phyloP scores from a whole-genome alignment of 768 basidiomycete species.

The Russula olivacea region DNA sequence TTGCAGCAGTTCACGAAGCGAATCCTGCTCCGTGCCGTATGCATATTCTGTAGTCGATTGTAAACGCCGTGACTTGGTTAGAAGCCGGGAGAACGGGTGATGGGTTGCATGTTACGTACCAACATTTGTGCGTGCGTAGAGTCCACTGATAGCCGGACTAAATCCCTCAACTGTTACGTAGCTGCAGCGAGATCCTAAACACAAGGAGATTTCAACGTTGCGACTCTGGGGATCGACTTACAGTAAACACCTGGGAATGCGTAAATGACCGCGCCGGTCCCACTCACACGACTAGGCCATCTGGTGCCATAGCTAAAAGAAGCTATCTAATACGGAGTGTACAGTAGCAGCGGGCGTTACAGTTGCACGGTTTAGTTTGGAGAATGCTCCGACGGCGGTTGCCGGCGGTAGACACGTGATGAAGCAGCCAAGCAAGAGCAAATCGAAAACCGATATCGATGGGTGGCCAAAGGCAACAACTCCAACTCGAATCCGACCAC shows the following conservation, averaged over 20 bases:
- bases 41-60: constrained; percentile 8
- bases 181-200: constrained; percentile 19
- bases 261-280: constrained; percentile 47
- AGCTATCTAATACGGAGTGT: too few relatives aligned
- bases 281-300: constrained; percentile 71
- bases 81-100: neutral
- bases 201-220: neutral
- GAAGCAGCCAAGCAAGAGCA: neutral
- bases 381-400: too few relatives aligned
- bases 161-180: constrained; percentile 22
- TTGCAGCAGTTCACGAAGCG: constrained; percentile 18
- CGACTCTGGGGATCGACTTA: too few relatives aligned
- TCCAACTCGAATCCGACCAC: neutral
- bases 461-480: too few relatives aligned
- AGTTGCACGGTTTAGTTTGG: too few relatives aligned
- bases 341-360: too few relatives aligned
- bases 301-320: constrained; percentile 46
- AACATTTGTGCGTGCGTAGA: constrained; percentile 10
- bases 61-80: neutral
- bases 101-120: constrained; percentile 1
- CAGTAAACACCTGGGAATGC: too few relatives aligned
- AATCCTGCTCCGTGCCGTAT: constrained; percentile 2
- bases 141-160: constrained; percentile 17
- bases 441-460: neutral
- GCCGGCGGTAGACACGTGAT: neutral